Evolutionary conservation across 306 rosid species (phyloP).

Genomic region (Cicer arietinum): DNA sequence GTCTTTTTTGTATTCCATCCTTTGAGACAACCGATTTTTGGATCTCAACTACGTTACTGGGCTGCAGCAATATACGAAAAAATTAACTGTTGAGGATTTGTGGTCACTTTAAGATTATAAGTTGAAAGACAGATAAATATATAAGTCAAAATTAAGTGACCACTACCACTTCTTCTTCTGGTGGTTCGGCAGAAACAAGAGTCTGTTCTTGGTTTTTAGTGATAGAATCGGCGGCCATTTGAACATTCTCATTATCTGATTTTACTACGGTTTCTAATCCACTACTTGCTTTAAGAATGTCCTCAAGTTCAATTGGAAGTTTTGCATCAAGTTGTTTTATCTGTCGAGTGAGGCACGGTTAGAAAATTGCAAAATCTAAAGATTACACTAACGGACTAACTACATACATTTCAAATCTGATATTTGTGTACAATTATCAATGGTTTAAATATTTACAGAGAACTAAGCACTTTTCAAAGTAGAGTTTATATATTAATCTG

Average conservation of each 20-base stretch:
- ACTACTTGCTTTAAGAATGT: slow-evolving; percentile 54
- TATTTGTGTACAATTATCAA: slow-evolving; percentile 29
- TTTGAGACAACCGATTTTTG: slow-evolving; percentile 53
- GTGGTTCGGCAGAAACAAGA: slow-evolving; percentile 36
- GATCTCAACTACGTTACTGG: slow-evolving; percentile 35
- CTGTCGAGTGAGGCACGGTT: slow-evolving; percentile 56
- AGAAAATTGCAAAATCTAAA: slow-evolving; percentile 44
- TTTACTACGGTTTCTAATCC: slow-evolving; percentile 44
- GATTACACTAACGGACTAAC: neutral
- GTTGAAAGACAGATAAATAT: slow-evolving; percentile 13
- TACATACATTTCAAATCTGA: slow-evolving; percentile 21
- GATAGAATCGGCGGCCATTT: slow-evolving; percentile 23
- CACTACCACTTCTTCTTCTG: slow-evolving; percentile 47
- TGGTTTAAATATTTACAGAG: slow-evolving; percentile 18
- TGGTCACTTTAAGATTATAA: slow-evolving; percentile 23
- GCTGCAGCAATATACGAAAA: slow-evolving; percentile 43
- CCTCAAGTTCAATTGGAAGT: slow-evolving; percentile 64
- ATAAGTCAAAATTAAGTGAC: slow-evolving; percentile 34
- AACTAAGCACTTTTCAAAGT: slow-evolving; percentile 6
- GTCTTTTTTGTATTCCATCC: slow-evolving; percentile 54
- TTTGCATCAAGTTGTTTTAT: slow-evolving; percentile 63
- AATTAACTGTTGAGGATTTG: neutral
- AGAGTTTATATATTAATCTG: slow-evolving; percentile 30
- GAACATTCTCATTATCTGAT: slow-evolving; percentile 35
- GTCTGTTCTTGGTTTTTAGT: slow-evolving; percentile 31